Base-by-base conservation (phyloP, 129 eudicot genomes). In the Flaveria linearis region DNA sequence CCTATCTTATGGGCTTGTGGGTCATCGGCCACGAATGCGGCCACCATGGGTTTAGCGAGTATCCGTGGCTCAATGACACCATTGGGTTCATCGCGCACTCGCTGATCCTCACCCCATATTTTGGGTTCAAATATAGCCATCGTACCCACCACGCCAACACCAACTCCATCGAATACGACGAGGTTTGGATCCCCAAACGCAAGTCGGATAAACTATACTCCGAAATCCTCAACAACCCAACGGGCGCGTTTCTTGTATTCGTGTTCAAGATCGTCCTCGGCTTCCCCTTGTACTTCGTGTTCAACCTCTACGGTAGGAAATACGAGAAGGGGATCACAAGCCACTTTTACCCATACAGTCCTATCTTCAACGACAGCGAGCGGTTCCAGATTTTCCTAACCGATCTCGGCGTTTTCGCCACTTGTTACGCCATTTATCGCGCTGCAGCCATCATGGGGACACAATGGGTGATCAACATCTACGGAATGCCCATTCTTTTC, bases 81-180 rank as follows among this genome's bases (percentile, higher is more conserved):
- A 14, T 81, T 2, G 85, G 85, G 28, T 78, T 81, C 66, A 69
- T 81, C 5, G 71, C 66, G 4, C 85, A 81, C 30, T 81, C 85
- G 2, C 45, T 75, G 16, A 69, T 81, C 36, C 76, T 81, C 6
- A 75, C 73, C n/a, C 84, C 84, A 0, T 80, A 80, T 66, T 80
- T 64, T 8, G 73, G 79, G 0, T 80, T 80, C 79, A 81, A 81
- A 74, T 74, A 74, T 43, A 81, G 80, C 57, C 84, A 81, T n/a
- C 80, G 84, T 9, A 85, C 83, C 72, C 89, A 86, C 72, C 89
- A 86, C 17, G 85, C 89, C 3, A 82, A 86, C 85, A 86, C 89
- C 18, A 79, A 80, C 25, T 85, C 89, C 69, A 75, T 85, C 7
- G 89, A 85, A 23, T 78, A 74, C 46, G 89, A 85, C 51, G 89